A percentile compares a stretch with the other conserved stretches of the same genome.
Evolutionary conservation across 2,329 filamentous ascomycete genomes (phyloP).

Genomic region (Colletotrichum kahawae): DNA sequence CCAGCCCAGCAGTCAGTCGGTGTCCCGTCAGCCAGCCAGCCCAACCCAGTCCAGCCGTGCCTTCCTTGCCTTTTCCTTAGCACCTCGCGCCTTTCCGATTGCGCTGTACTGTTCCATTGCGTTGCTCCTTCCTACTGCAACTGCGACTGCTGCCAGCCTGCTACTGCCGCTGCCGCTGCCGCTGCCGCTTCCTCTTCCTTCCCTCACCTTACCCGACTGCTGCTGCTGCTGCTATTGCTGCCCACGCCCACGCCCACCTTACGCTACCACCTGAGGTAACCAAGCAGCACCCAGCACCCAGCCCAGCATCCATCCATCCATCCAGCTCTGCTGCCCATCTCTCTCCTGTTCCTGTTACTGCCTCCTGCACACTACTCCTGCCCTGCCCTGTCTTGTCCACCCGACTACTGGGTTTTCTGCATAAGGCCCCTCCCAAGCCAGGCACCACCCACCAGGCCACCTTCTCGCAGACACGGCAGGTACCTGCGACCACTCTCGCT

Average conservation of each 20-base stretch:
- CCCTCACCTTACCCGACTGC: not conserved
- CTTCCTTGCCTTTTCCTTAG: not conserved
- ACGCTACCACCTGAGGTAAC: not conserved
- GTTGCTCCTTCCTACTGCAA: not conserved
- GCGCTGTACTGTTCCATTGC: not conserved
- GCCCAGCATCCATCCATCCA: not conserved
- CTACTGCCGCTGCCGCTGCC: not conserved
- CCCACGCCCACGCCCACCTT: not conserved
- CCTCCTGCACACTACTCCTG: not conserved
- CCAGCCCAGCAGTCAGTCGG: not conserved
- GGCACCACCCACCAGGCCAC: not conserved
- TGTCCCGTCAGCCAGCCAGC: not conserved
- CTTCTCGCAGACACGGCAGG: not conserved
- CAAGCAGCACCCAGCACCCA: not conserved
- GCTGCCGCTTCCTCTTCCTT: not conserved
- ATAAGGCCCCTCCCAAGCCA: not conserved
- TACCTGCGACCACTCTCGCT: not conserved
- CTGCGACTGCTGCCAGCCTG: not conserved
- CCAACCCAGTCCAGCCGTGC: not conserved
- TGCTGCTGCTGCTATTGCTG: not conserved
- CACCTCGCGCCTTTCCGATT: not conserved
- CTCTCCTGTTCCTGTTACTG: not conserved
- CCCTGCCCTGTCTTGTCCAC: slow-evolving; percentile 8
- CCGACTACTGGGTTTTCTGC: slow-evolving; percentile 17
- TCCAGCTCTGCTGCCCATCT: not conserved